Evolutionary conservation across 345 rosid species (phyloP).

Genomic region (Reutealis trisperma): DNA sequence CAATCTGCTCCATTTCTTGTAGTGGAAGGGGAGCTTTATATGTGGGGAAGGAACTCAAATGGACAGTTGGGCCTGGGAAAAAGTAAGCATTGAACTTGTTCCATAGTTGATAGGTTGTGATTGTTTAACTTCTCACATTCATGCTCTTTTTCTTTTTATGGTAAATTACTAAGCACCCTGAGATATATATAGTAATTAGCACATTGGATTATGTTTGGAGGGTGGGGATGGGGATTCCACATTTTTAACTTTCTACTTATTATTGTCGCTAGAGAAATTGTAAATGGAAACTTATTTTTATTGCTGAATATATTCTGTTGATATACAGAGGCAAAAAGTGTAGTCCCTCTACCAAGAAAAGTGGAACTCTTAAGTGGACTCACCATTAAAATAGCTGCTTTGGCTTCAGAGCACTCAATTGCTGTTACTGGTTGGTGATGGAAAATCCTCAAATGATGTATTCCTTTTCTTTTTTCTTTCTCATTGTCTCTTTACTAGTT

Average conservation of each 20-base stretch:
- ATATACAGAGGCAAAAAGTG: constrained; percentile 59
- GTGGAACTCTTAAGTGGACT: constrained; percentile 75
- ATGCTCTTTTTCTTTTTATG: background rate
- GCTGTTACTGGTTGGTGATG: constrained; percentile 76
- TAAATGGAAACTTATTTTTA: constrained; percentile 14
- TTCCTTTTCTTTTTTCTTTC: background rate
- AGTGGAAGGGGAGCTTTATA: constrained; percentile 87
- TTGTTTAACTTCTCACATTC: background rate
- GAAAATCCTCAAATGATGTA: constrained; percentile 13
- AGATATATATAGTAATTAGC: too few relatives aligned
- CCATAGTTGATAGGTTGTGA: background rate
- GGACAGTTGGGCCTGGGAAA: constrained; percentile 98
- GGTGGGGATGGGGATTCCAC: background rate
- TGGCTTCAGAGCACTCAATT: constrained; percentile 89
- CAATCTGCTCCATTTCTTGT: constrained; percentile 20
- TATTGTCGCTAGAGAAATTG: background rate
- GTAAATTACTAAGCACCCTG: too few relatives aligned
- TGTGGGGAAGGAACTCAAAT: constrained; percentile 91
- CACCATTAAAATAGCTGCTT: constrained; percentile 58
- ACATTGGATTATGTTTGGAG: background rate
- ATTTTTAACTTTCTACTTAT: background rate
- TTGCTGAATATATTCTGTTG: constrained; percentile 7
- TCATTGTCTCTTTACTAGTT: background rate
- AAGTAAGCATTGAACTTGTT: constrained; percentile 45
- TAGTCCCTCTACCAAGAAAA: constrained; percentile 62